phyloP scores from a whole-genome alignment of 495 filamentous ascomycete genomes.

The Pseudoneurospora amorphoporcata region DNA sequence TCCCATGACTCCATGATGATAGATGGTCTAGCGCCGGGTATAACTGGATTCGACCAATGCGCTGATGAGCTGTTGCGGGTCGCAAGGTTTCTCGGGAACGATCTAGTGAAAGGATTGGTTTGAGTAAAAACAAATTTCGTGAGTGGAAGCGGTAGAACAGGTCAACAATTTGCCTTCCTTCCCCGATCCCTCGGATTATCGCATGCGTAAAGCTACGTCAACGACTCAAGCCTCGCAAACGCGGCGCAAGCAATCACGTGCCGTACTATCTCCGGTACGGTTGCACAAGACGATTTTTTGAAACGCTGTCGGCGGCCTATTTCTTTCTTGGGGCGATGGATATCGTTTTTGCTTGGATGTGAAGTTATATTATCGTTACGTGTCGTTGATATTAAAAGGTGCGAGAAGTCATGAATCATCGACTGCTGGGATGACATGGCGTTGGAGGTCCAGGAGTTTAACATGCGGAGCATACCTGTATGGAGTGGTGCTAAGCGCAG shows the following conservation, averaged over 20 bases:
- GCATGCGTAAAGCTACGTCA: neutral
- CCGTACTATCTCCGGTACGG: neutral
- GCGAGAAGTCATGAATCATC: neutral
- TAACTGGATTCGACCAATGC: no score
- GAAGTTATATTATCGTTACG: neutral
- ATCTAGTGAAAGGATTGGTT: no score
- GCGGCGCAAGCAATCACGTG: neutral
- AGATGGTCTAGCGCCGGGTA: neutral
- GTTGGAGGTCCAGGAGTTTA: neutral
- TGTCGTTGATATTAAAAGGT: neutral
- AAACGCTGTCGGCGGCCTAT: neutral
- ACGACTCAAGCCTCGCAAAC: neutral
- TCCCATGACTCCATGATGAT: neutral
- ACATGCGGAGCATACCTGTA: neutral
- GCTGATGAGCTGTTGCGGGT: no score
- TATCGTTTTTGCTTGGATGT: neutral
- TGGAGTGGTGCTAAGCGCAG: neutral
- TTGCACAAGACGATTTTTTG: neutral
- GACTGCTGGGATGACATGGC: neutral
- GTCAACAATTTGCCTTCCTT: neutral
- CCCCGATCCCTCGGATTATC: neutral
- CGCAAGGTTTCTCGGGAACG: no score
- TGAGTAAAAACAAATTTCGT: no score
- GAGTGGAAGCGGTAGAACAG: neutral
- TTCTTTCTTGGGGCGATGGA: neutral